Evolutionary conservation across 2,329 filamentous ascomycete genomes (phyloP), one percentile per base, ranked within the genome.

Genomic region (Pestalotiopsis sp.): DNA sequence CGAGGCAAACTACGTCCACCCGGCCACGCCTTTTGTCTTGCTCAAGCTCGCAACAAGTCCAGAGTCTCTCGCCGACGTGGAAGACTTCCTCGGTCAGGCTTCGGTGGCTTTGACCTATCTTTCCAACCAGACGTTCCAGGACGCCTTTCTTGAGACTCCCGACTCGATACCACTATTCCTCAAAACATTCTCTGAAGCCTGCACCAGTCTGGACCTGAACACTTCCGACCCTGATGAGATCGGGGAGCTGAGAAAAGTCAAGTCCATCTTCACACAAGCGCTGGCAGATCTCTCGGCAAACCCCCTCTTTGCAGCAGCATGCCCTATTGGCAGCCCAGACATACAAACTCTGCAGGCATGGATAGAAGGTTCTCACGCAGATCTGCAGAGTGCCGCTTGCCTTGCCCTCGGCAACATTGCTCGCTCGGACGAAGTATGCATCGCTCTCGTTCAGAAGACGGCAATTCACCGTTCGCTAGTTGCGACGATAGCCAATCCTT

Each of bases 361-460:
- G 87, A 77, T 88, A 17, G 75, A 76, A 74, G 71, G 75, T 73
- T 69, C 73, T 66, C 77, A 85, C 69, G 70, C 78, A 0, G 79
- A 82, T 60, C 82, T 91, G 2, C 86, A 86, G 75, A 82, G 86
- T 2, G 87, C 87, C 4, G 88, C 87, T 1, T 91, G 88, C 70
- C 83, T 91, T 3, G 83, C 86, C 17, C 80, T 91, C 2, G 89
- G 89, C 45, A 91, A 91, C 74, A 77, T 91, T 49, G 86, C 87
- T 5, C 86, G 89, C 52, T 88, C 85, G 1, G 89, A 91, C 72
- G 82, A 82, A 57, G 78, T 83, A 2, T 88, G 87, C 68, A 78
- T 79, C 11, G 78, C 83, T 45, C 83, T 91, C 45, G 84, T 91
- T 1, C 75, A 82, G 23, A 68, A 80, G 1, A 81, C 81, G 3